Percentiles rank a stretch among this genome's conserved stretches.
phyloP scores from a whole-genome alignment of 2,329 filamentous ascomycete species.

The Cladosporium sp. region DNA sequence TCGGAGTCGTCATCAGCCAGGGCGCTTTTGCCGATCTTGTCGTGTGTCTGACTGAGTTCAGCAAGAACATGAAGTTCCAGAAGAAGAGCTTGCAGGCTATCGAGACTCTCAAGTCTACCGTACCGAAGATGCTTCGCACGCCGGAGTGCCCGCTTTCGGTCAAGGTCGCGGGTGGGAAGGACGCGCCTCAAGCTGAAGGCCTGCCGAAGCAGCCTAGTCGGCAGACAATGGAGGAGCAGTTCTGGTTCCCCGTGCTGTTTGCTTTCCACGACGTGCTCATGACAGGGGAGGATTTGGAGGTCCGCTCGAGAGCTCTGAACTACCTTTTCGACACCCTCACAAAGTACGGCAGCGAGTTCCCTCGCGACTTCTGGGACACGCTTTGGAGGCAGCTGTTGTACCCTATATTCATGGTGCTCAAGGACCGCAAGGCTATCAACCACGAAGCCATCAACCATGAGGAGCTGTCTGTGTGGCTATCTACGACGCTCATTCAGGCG shows the following conservation, averaged over 20 bases:
- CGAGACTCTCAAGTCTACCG: conserved; percentile 87
- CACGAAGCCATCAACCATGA: conserved; percentile 92
- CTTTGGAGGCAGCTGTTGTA: conserved; percentile 96
- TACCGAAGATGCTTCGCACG: conserved; percentile 91
- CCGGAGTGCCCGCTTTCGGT: conserved; percentile 90
- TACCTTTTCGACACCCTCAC: conserved; percentile 96
- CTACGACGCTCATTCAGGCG: conserved; percentile 98
- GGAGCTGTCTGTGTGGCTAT: conserved; percentile 96
- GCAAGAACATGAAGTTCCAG: conserved; percentile 97
- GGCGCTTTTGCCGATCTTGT: conserved; percentile 95
- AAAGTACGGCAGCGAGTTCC: conserved; percentile 85
- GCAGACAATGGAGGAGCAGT: conserved; percentile 92
- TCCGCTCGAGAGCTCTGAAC: conserved; percentile 80
- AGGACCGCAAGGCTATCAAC: conserved; percentile 88
- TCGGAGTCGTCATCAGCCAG: conserved; percentile 93
- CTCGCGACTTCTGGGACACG: conserved; percentile 95
- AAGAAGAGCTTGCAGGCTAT: conserved; percentile 97
- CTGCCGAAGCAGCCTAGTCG: conserved; percentile 62
- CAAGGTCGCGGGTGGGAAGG: conserved; percentile 44
- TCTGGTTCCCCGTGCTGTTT: conserved; percentile 97
- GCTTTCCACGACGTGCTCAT: conserved; percentile 98
- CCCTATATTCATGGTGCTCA: conserved; percentile 96
- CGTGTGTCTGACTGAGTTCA: conserved; percentile 95
- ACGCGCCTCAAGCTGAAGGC: conserved; percentile 45
- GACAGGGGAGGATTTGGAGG: conserved; percentile 97